These are phyloP conservation scores for Globisporangium yorkense DNA, from an alignment of 352 stramenopile species.

Conservation along the genomic window DNA sequence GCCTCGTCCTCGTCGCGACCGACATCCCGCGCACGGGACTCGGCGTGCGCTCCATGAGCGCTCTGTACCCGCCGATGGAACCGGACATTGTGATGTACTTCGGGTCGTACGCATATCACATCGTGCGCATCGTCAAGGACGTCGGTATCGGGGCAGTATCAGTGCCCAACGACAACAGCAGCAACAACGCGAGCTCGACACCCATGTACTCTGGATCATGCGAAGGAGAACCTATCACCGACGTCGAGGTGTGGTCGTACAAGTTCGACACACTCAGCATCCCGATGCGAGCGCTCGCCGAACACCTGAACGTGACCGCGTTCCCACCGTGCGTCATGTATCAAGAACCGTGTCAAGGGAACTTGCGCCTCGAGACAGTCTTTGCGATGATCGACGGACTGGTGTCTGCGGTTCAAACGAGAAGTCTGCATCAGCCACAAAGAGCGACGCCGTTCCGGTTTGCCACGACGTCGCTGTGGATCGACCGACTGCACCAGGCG, in stretches of 20 bases:
- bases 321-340: slow-evolving; percentile 5
- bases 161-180: not conserved
- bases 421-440: not conserved
- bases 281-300: slow-evolving; percentile 8
- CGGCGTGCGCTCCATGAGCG: slow-evolving; percentile 16
- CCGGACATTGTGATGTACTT: slow-evolving; percentile 31
- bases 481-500: slow-evolving; percentile 35
- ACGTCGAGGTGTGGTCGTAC: slow-evolving; percentile 24
- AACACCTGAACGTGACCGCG: slow-evolving; percentile 10
- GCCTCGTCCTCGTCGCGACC: slow-evolving; percentile 31
- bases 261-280: slow-evolving; percentile 32
- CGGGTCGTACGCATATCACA: slow-evolving; percentile 36
- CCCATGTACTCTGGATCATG: slow-evolving; percentile 9
- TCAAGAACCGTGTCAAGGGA: slow-evolving; percentile 7
- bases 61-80: slow-evolving; percentile 18
- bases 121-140: slow-evolving; percentile 22
- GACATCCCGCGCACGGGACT: slow-evolving; percentile 54
- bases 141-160: not conserved
- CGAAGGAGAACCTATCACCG: slow-evolving; percentile 8
- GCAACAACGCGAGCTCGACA: not conserved
- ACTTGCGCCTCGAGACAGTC: slow-evolving; percentile 15
- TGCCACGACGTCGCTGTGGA: slow-evolving; percentile 28
- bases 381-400: slow-evolving; percentile 33
- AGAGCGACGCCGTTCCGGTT: slow-evolving; percentile 2
- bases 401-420: slow-evolving; percentile 11